Conservation (phyloP, 768 basidiomycete genomes). For the Auriculariales sp. region DNA sequence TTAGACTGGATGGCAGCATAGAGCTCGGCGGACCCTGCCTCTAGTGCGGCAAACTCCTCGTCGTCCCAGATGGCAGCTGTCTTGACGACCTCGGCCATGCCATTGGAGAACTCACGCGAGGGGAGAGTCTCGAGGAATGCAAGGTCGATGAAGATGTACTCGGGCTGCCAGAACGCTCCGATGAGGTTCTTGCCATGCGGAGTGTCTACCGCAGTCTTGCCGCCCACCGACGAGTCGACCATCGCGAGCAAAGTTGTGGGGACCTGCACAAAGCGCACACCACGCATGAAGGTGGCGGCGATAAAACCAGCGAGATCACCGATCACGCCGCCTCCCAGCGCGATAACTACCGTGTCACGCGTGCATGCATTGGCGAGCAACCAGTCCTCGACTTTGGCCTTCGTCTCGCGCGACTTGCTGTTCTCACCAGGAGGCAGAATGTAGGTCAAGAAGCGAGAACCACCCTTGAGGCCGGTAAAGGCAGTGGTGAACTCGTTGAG, state of each 20-base stretch:
- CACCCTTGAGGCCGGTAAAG: conserved; percentile 37
- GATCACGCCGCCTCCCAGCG: conserved; percentile 92
- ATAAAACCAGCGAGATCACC: conserved; percentile 95
- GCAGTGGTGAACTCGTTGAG: conserved; percentile 41
- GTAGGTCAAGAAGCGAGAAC: conserved; percentile 61
- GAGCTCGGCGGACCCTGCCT: conserved; percentile 68
- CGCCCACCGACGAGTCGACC: conserved; percentile 96
- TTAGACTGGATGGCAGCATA: conserved; percentile 67
- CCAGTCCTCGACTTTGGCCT: conserved; percentile 90
- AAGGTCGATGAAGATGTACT: conserved; percentile 94
- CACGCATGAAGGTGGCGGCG: conserved; percentile 97
- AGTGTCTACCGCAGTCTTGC: conserved; percentile 98
- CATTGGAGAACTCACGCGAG: conserved; percentile 87
- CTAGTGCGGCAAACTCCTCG: conserved; percentile 73
- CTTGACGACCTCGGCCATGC: conserved; percentile 99
- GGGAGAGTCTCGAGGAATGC: conserved; percentile 92
- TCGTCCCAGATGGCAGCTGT: conserved; percentile 99
- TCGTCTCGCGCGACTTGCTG: conserved; percentile 80
- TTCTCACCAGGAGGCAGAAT: conserved; percentile 85
- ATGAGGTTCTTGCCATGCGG: conserved; percentile 97
- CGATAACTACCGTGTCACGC: conserved; percentile 82
- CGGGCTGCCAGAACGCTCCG: conserved; percentile 96
- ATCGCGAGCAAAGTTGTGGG: conserved; percentile 94
- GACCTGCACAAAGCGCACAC: conserved; percentile 88
- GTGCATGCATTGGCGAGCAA: conserved; percentile 79